Conservation (phyloP, 2,329 filamentous ascomycete species). For the Ceratocystis harringtonii region DNA sequence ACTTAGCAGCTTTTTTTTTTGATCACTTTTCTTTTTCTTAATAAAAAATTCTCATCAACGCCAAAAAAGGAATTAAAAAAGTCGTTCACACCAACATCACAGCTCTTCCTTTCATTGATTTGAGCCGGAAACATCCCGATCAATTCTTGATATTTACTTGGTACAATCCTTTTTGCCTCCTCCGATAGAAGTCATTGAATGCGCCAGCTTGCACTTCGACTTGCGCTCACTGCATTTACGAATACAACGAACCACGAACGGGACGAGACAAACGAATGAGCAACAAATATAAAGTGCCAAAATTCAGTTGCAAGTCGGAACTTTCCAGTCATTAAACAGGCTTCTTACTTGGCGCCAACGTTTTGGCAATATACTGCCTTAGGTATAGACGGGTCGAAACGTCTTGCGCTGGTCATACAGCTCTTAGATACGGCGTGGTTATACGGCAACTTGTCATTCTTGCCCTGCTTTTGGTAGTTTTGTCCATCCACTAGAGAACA, state of each 20-base stretch:
- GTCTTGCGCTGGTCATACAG: no score
- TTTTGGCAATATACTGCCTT: no score
- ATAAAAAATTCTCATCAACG: not conserved
- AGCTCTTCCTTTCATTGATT: no score
- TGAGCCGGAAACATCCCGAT: not conserved
- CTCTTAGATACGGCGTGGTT: no score
- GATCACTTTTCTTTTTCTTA: not conserved
- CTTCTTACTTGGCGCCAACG: no score
- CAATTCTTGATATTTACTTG: not conserved
- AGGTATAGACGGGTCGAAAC: no score
- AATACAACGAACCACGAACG: not conserved
- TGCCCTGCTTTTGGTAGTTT: not conserved
- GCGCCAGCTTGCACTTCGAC: not conserved
- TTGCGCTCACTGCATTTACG: not conserved
- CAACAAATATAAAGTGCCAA: no score
- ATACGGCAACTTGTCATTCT: no score
- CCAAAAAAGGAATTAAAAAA: not conserved
- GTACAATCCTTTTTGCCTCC: not conserved
- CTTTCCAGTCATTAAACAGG: no score
- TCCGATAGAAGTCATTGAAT: not conserved
- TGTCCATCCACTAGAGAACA: not conserved
- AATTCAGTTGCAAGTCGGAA: no score
- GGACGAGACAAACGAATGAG: not conserved
- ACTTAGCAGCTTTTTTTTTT: constrained; percentile 5
- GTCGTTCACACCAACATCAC: not conserved